Base-by-base conservation (phyloP, 2,329 filamentous ascomycete genomes). In the Botrytis deweyae region DNA sequence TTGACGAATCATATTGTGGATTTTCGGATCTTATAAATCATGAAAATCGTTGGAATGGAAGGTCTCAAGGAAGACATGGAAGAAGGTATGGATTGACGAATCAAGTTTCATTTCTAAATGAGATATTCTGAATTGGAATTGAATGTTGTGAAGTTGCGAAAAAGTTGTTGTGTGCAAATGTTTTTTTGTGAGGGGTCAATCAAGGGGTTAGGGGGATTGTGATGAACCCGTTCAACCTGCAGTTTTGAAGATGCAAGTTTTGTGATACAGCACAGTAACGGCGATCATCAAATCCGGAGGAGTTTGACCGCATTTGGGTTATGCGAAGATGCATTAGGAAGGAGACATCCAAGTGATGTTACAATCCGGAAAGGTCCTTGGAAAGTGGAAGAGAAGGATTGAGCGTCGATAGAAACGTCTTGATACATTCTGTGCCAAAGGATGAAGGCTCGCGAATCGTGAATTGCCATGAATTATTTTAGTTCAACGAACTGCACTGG, bases 151-250 rank as follows among this genome's bases (percentile, higher is more conserved):
- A n/a, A 52, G 14, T 18, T 67, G 33, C 20, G 3, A 12, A 38
- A 22, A 67, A 38, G 3, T n/a, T 12, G 29, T 7, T 65, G 20
- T 49, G 22, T n/a, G 59, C 18, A 25, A 52, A 38, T 40, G 16
- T 12, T 38, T 38, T 49, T 52, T 6, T 8, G 33, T 20, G 44
- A 66, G 44, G 10, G 20, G 33, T 67, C 33, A 52, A 38, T 49
- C 64, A 67, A 67, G 64, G 44, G 44, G 64, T 67, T n/a, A n/a
- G 33, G 64, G 64, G 44, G 64, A 67, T 52, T 52, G 44, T 67
- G 64, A 67, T 66, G 42, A 46, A 36, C n/a, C 40, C n/a, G n/a
- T 65, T 20, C 14, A 25, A 33, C n/a, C n/a, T 65, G 42, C 44
- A 66, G 20, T 38, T 66, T 29, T n/a, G 44, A 66, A 49, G 42